Percentiles rank a stretch among this genome's conserved stretches.
These are phyloP conservation scores for Poa annua DNA, from an alignment of 176 grass and related monocot species.

Conservation along the genomic window DNA sequence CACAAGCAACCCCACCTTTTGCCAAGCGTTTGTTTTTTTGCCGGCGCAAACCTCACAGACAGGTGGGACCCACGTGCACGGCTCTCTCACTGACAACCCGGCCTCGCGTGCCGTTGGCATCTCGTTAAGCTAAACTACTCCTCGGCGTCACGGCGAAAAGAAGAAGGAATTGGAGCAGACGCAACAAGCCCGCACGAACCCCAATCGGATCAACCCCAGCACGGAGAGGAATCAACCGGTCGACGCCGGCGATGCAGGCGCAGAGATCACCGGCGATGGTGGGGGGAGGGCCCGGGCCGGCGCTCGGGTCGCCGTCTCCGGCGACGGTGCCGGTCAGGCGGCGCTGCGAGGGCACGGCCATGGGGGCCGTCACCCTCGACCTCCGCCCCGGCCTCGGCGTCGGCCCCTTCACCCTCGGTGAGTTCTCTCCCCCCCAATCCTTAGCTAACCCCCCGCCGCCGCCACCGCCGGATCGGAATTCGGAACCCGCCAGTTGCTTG, in stretches of 20 bases:
- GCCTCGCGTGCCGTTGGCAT: slow-evolving; percentile 11
- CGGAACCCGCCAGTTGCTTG: slow-evolving; percentile 18
- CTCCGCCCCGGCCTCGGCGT: slow-evolving; percentile 87
- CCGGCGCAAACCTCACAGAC: slow-evolving; percentile 2
- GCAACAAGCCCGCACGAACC: slow-evolving; percentile 43
- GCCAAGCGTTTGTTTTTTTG: neutral
- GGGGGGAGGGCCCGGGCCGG: slow-evolving; percentile 24
- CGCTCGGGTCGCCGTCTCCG: slow-evolving; percentile 47
- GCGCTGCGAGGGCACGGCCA: slow-evolving; percentile 83
- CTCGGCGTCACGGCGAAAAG: neutral
- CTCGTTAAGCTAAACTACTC: slow-evolving; percentile 42
- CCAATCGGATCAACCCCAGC: slow-evolving; percentile 33
- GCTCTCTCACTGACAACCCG: neutral
- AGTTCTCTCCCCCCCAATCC: slow-evolving; percentile 25
- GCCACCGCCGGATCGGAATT: slow-evolving; percentile 5
- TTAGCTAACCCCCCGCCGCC: neutral
- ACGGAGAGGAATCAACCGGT: slow-evolving; percentile 28
- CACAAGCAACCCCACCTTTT: neutral
- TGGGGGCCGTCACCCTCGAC: slow-evolving; percentile 94
- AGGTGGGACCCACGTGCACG: neutral
- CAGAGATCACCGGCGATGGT: slow-evolving; percentile 56
- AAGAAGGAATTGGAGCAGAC: slow-evolving; percentile 48
- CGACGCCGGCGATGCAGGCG: slow-evolving; percentile 45
- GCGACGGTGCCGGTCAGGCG: slow-evolving; percentile 56
- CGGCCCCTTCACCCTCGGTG: slow-evolving; percentile 90